These are phyloP conservation scores for Populus nigra DNA, from an alignment of 345 rosid genomes.

Conservation along the genomic window DNA sequence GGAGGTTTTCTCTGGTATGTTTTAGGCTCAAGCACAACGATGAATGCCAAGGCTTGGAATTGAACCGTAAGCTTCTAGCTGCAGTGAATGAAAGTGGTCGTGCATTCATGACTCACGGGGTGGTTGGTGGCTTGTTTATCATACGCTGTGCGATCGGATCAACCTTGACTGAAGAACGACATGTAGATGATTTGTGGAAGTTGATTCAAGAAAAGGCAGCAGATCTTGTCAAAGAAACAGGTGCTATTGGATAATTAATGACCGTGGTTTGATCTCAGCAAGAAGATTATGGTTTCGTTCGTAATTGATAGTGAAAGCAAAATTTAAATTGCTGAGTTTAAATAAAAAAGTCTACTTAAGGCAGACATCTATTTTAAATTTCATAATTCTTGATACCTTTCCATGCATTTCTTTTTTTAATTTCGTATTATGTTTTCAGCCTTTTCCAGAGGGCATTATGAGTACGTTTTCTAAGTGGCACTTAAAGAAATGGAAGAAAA, in stretches of 20 bases:
- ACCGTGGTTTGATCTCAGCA: too few species aligned
- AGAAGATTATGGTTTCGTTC: too few species aligned
- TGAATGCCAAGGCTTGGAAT: neutral
- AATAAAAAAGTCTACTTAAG: too few species aligned
- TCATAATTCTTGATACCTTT: too few species aligned
- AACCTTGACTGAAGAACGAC: constrained; percentile 20
- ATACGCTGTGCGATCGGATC: constrained; percentile 26
- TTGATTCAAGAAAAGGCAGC: constrained; percentile 25
- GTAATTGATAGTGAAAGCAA: too few species aligned
- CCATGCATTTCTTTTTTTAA: too few species aligned
- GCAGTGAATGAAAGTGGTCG: constrained; percentile 29
- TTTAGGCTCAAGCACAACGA: constrained; percentile 15
- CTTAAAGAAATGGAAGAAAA: too few species aligned
- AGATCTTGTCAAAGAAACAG: neutral
- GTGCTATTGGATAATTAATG: neutral
- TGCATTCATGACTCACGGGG: constrained; percentile 29
- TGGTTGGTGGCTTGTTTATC: constrained; percentile 16
- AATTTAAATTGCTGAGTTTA: too few species aligned
- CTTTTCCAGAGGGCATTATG: too few species aligned
- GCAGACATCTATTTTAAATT: too few species aligned
- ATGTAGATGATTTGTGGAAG: constrained; percentile 31
- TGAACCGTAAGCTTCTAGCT: constrained; percentile 14
- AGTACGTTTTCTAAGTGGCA: too few species aligned
- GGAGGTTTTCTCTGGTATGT: constrained; percentile 18
- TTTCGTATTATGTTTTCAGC: too few species aligned